Percentiles rank a stretch among this genome's conserved stretches.
Conservation (phyloP, 192 early-diverging fungal genomes). For the Coemansia aciculifera region DNA sequence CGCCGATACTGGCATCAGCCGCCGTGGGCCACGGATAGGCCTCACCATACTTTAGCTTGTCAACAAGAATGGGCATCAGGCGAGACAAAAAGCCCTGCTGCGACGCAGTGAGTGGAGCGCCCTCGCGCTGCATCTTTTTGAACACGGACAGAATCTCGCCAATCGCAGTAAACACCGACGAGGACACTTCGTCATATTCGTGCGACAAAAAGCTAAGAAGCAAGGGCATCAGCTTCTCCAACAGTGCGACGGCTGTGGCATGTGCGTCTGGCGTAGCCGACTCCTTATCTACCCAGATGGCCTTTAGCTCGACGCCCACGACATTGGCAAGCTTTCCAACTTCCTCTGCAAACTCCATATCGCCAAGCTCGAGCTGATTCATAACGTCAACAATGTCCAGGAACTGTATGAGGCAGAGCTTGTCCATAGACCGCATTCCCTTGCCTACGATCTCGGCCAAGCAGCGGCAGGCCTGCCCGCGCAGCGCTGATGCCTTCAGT, state of each 20-base stretch:
- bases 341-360: constrained; percentile 49
- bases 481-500: constrained; percentile 61
- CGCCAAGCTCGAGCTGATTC: constrained; percentile 37
- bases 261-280: constrained; percentile 33
- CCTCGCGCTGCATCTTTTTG: constrained; percentile 56
- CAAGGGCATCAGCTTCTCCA: constrained; percentile 76
- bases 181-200: constrained; percentile 81
- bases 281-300: constrained; percentile 44
- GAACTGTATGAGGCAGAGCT: constrained; percentile 80
- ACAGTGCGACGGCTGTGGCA: constrained; percentile 60
- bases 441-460: constrained; percentile 84
- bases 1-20: constrained; percentile 26
- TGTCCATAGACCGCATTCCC: constrained; percentile 90
- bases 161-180: constrained; percentile 75
- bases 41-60: constrained; percentile 90
- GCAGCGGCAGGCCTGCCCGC: constrained; percentile 78
- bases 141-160: constrained; percentile 68
- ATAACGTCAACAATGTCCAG: constrained; percentile 51
- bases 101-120: constrained; percentile 19
- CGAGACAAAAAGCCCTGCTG: constrained; percentile 39
- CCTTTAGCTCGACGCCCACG: constrained; percentile 39
- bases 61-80: constrained; percentile 61
- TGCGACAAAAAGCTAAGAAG: constrained; percentile 77
- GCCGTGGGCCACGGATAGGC: constrained; percentile 67
- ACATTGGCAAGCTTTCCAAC: constrained; percentile 48